Evolutionary conservation across 306 rosid genomes (phyloP).

Genomic region (Malus orientalis): DNA sequence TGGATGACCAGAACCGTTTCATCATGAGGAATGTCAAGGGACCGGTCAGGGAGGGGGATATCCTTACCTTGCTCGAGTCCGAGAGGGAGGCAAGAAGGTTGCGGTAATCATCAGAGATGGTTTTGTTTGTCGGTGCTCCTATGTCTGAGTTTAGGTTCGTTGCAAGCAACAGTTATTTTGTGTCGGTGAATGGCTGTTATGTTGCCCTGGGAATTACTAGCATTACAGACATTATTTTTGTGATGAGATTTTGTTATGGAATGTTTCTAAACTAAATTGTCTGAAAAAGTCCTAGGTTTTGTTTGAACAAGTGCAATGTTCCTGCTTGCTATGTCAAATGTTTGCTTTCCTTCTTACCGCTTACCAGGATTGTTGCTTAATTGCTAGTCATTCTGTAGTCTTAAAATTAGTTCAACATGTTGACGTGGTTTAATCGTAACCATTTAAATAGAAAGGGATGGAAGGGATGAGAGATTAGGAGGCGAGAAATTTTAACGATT

Average conservation of each 20-base stretch:
- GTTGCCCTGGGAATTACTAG: background rate
- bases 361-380: too few relatives aligned
- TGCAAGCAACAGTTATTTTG: background rate
- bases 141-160: background rate
- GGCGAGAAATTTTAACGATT: too few relatives aligned
- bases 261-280: background rate
- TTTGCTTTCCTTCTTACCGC: background rate
- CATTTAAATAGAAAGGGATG: too few relatives aligned
- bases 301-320: background rate
- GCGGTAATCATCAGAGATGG: conserved; percentile 18
- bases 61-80: conserved; percentile 42
- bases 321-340: background rate
- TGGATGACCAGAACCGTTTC: conserved; percentile 40
- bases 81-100: conserved; percentile 51
- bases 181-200: background rate
- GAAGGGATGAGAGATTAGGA: too few relatives aligned
- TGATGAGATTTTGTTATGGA: background rate
- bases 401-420: too few relatives aligned
- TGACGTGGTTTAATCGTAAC: too few relatives aligned
- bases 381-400: too few relatives aligned
- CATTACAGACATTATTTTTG: background rate
- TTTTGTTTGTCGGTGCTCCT: background rate
- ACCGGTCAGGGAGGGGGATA: conserved; percentile 19
- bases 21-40: conserved; percentile 43
- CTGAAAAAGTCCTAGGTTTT: background rate